A percentile compares a stretch with the other conserved stretches of the same genome.
phyloP scores from a whole-genome alignment of 2,329 filamentous ascomycete genomes.

The Pseudonectria buxi region DNA sequence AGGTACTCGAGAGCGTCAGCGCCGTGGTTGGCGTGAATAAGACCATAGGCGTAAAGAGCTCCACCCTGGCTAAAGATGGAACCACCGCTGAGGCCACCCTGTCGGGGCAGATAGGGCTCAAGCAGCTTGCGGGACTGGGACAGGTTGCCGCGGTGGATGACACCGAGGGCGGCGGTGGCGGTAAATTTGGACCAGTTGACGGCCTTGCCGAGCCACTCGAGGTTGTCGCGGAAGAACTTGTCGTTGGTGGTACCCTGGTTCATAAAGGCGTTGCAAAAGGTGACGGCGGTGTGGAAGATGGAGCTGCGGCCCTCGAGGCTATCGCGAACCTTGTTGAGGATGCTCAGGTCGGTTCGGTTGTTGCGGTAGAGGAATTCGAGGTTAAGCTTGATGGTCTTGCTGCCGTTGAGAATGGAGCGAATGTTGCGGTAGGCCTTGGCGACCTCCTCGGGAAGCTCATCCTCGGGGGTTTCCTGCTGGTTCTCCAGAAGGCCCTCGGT shows the following conservation, averaged over 20 bases:
- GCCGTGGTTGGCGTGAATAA: slow-evolving; percentile 97
- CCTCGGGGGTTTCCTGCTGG: slow-evolving; percentile 49
- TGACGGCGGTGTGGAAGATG: slow-evolving; percentile 96
- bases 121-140: slow-evolving; percentile 88
- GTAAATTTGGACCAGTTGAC: slow-evolving; percentile 99
- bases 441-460: slow-evolving; percentile 43
- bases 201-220: slow-evolving; percentile 96
- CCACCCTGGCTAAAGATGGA: slow-evolving; percentile 95
- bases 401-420: slow-evolving; percentile 69
- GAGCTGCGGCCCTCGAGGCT: slow-evolving; percentile 94
- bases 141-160: slow-evolving; percentile 93
- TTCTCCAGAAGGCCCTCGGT: slow-evolving; percentile 42
- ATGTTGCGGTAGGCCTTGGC: slow-evolving; percentile 56
- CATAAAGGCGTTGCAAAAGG: slow-evolving; percentile 98
- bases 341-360: slow-evolving; percentile 85
- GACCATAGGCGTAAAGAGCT: slow-evolving; percentile 86
- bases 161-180: slow-evolving; percentile 88
- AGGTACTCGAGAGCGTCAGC: slow-evolving; percentile 81
- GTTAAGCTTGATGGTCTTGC: slow-evolving; percentile 89
- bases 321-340: slow-evolving; percentile 93
- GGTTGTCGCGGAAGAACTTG: slow-evolving; percentile 95
- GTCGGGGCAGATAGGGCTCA: slow-evolving; percentile 85
- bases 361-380: slow-evolving; percentile 95
- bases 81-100: slow-evolving; percentile 65
- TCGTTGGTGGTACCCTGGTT: slow-evolving; percentile 97